A percentile compares a stretch with the other conserved stretches of the same genome.
phyloP scores from a whole-genome alignment of 2,329 filamentous ascomycete genomes.

The Emericellopsis cladophorae region DNA sequence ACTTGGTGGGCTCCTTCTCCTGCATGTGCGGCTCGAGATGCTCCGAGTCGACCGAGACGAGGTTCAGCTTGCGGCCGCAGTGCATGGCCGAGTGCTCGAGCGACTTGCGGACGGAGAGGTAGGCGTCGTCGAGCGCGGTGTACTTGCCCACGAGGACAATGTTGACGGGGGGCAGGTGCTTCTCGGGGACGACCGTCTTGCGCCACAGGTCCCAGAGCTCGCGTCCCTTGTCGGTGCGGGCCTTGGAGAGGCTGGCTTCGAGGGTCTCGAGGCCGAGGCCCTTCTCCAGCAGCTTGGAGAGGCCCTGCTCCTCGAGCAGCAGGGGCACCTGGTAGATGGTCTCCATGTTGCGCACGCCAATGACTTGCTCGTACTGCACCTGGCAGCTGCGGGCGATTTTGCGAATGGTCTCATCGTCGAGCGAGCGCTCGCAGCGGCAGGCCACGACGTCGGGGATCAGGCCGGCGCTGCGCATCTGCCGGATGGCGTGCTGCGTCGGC shows the following conservation, averaged over 20 bases:
- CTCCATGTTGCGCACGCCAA: conserved; percentile 80
- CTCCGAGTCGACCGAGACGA: conserved; percentile 76
- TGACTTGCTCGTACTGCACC: conserved; percentile 71
- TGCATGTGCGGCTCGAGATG: conserved; percentile 61
- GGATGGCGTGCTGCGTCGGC: conserved; percentile 85
- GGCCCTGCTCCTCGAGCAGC: conserved; percentile 72
- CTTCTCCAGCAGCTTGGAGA: conserved; percentile 54
- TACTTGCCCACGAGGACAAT: conserved; percentile 95
- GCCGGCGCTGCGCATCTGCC: conserved; percentile 70
- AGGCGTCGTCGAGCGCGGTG: conserved; percentile 70
- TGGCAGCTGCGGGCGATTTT: conserved; percentile 90
- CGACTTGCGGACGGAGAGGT: conserved; percentile 72
- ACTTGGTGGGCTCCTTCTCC: conserved; percentile 53
- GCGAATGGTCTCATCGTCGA: conserved; percentile 61
- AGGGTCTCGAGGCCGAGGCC: conserved; percentile 52
- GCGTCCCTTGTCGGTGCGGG: conserved; percentile 38
- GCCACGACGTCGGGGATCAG: conserved; percentile 64
- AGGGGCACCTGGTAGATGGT: conserved; percentile 92
- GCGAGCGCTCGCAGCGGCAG: conserved; percentile 71
- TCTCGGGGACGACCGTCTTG: conserved; percentile 51
- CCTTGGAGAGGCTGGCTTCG: conserved; percentile 33
- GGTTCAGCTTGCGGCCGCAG: conserved; percentile 64
- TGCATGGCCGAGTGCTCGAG: conserved; percentile 88
- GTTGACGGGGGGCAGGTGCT: conserved; percentile 39
- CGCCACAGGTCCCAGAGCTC: conserved; percentile 73